These are phyloP conservation scores for Kodamaea sp. DNA, from an alignment of 1,139 yeast species.

Conservation along the genomic window DNA sequence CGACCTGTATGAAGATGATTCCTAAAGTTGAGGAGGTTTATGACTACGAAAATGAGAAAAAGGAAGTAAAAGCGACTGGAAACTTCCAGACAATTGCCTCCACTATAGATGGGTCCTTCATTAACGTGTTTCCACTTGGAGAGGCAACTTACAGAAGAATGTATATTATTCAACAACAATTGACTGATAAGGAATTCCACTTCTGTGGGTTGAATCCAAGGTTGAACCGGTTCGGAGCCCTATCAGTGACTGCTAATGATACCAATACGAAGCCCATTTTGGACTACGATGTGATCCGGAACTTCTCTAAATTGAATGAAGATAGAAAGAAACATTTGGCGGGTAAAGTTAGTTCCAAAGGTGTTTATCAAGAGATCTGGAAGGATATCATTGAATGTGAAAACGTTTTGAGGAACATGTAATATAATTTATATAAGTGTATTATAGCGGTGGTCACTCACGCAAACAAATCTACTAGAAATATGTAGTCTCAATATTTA, in stretches of 20 bases:
- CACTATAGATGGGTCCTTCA: slow-evolving; percentile 77
- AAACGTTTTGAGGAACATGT: slow-evolving; percentile 29
- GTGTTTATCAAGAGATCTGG: slow-evolving; percentile 61
- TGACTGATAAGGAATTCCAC: slow-evolving; percentile 74
- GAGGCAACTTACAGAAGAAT: slow-evolving; percentile 79
- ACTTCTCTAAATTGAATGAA: slow-evolving; percentile 56
- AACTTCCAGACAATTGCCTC: slow-evolving; percentile 67
- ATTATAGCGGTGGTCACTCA: slow-evolving; percentile 1
- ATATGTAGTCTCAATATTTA: background rate
- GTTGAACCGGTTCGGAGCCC: slow-evolving; percentile 61
- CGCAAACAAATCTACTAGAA: background rate
- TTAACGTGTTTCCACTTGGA: slow-evolving; percentile 70
- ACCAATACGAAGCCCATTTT: slow-evolving; percentile 55
- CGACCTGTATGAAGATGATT: slow-evolving; percentile 58
- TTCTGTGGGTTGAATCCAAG: slow-evolving; percentile 81
- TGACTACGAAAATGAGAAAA: slow-evolving; percentile 14
- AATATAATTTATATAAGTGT: slow-evolving; percentile 1
- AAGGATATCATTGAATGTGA: slow-evolving; percentile 62
- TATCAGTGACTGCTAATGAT: slow-evolving; percentile 35
- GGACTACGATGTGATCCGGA: slow-evolving; percentile 57
- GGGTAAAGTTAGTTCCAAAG: slow-evolving; percentile 56
- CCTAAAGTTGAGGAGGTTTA: slow-evolving; percentile 43
- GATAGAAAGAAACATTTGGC: slow-evolving; percentile 56
- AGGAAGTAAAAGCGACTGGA: slow-evolving; percentile 16
- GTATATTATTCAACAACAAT: slow-evolving; percentile 84